Evolutionary conservation across 2,329 filamentous ascomycete genomes (phyloP), one percentile per base, ranked within the genome.

Genomic region (Colletotrichum zoysiae): DNA sequence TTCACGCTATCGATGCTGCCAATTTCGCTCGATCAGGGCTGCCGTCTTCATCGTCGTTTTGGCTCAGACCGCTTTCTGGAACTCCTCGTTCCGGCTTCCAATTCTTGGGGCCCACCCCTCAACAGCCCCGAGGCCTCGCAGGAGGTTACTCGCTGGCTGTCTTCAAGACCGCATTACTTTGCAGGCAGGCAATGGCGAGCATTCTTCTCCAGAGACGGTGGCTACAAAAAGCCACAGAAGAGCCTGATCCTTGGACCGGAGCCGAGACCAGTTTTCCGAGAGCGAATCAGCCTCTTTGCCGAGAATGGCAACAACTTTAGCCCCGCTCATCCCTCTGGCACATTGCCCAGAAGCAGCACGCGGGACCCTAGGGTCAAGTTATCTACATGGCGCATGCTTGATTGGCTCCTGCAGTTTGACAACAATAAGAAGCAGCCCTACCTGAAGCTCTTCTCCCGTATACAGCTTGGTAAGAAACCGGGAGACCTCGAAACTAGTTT

Each of bases 11-110:
- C 81, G 6, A 81, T 91, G 12, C 80, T 84, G 2, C 85, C 87
- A 0, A 75, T 90, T 1, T 81, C 79, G 12, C 76, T 89, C 1
- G 86, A 89, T 35, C 76, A 82, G 3, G 81, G 85, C 0, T 84
- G 89, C 76, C 86, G 89, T 1, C 77, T 91, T 0, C 80, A 81
- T 26, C 84, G 89, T 16, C 85, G 85, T 5, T 90, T 90, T 74
- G 89, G 89, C 0, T 78, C 84, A 0, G 89, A 91, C 73, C 83
- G 89, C 0, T 90, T 90, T 57, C 72, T 91, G 1, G 87, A 91
- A 65, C 69, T 91, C 0, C 77, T 84, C 5, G 80, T 90, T 6
- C 88, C 89, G 0, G 82, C 82, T 0, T 80, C 84, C 0, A 78
- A 79, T 0, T 73, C 76, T 0, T 79, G 79, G 0, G 74, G 78